Base-by-base conservation (phyloP, 257 asterid genomes). In the Knoxia roxburghii region DNA sequence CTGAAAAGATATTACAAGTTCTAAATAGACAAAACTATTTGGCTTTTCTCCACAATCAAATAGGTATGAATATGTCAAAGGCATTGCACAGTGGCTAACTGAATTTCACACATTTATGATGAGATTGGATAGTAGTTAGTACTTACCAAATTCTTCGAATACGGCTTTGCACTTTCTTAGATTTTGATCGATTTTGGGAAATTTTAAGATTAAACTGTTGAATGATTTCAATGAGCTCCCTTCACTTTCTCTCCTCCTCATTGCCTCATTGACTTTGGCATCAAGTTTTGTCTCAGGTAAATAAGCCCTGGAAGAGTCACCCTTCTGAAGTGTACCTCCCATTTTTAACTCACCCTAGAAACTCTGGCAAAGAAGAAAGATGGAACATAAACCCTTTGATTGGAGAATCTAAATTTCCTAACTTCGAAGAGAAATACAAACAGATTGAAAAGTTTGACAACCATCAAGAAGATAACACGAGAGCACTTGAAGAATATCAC, bases 141-240 rank as follows among this genome's bases (percentile, higher is more conserved):
- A 37, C 78, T 49, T 71, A 92, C 98, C 98, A 27, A 86, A 92
- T 72, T 86, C 89, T 69, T 83, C 75, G 48, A 89, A 92, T 30
- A 79, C 79, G 11, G 76, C 75, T 79, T 77, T 84, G 82, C 88
- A 89, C 79, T 89, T 92, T 79, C 89, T 77, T 50, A 92, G 68
- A 84, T 86, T 84, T 82, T 86, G 84, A 10, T 86, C 97, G 39
- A 92, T 89, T 72, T 84, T 92, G 56, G 98, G 98, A 61, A 92
- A 92, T 43, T 87, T 87, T 49, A 92, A 79, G 82, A 92, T 87
- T 40, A 89, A 70, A 77, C 80, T 81, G 78, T 89, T 85, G 56
- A 89, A 89, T 46, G 98, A 90, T 73, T 62, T 84, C 64, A 79
- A 67, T 40, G 90, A 66, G 73, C 84, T 84, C 76, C 98, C 98